A percentile compares a stretch with the other conserved stretches of the same genome.
Conservation (phyloP, 2,329 filamentous ascomycete genomes). For the Fusarium sp. region DNA sequence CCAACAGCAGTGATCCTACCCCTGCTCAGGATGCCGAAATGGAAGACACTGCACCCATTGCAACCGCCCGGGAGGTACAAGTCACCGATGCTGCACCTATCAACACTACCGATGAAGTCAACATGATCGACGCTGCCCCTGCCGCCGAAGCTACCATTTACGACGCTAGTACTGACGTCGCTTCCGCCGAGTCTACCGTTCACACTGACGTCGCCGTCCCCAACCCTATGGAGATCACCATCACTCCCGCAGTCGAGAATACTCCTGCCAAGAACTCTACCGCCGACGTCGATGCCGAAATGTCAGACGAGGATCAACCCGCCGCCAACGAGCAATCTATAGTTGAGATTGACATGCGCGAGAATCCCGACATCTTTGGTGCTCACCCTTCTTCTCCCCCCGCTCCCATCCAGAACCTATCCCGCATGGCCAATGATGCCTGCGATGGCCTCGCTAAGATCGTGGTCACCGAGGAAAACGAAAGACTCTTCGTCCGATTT, state of each 20-base stretch:
- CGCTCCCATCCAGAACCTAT: constrained; percentile 43
- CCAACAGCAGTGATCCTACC: neutral
- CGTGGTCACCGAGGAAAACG: constrained; percentile 45
- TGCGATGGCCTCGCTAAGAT: constrained; percentile 50
- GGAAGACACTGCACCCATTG: neutral
- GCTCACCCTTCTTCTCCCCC: constrained; percentile 31
- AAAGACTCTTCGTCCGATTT: constrained; percentile 53
- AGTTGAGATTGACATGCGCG: constrained; percentile 52
- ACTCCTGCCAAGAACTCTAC: neutral
- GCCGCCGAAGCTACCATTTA: neutral
- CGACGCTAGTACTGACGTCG: neutral
- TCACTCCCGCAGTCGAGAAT: neutral
- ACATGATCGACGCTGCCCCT: neutral
- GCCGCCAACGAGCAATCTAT: constrained; percentile 39
- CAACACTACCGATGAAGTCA: neutral
- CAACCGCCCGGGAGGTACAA: neutral
- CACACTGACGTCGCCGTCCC: neutral
- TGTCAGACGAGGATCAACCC: neutral
- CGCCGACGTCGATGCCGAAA: neutral
- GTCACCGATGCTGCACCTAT: neutral
- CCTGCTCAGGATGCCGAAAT: neutral
- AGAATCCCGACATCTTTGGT: constrained; percentile 53
- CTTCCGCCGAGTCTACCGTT: neutral
- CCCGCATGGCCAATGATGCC: constrained; percentile 43
- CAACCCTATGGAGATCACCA: neutral